These are phyloP conservation scores for Ganoderma lucidum DNA, from an alignment of 1,284 basidiomycete genomes.

Conservation along the genomic window DNA sequence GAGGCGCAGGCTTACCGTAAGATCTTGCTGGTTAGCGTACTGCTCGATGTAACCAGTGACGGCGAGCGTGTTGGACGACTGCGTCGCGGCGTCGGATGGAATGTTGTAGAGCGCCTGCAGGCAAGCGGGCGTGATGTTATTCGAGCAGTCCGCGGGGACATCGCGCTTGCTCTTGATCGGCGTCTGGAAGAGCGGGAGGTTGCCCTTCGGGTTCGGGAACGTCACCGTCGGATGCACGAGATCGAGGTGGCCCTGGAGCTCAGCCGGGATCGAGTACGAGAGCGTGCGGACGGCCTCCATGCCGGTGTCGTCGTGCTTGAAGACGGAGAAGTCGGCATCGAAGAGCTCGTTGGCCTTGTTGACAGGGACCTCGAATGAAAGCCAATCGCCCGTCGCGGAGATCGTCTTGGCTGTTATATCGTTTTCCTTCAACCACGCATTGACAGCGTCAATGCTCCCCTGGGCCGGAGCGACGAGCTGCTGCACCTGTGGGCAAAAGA, in stretches of 20 bases:
- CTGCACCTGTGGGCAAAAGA: constrained; percentile 42
- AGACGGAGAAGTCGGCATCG: constrained; percentile 49
- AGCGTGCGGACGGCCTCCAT: constrained; percentile 46
- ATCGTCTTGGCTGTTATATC: constrained; percentile 42
- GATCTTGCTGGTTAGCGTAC: constrained; percentile 58
- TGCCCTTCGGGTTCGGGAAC: constrained; percentile 35
- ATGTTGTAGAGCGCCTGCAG: constrained; percentile 60
- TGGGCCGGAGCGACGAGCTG: constrained; percentile 46
- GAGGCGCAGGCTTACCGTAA: constrained; percentile 42
- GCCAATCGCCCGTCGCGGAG: constrained; percentile 51
- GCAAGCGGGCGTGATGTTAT: constrained; percentile 60
- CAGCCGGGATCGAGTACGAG: constrained; percentile 50
- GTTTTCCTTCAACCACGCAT: constrained; percentile 47
- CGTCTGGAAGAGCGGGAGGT: constrained; percentile 29
- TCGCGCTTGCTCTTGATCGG: constrained; percentile 25
- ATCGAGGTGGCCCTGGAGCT: constrained; percentile 47
- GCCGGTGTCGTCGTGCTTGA: constrained; percentile 45
- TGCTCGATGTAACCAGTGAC: constrained; percentile 64
- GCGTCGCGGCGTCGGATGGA: constrained; percentile 51
- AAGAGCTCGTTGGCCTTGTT: constrained; percentile 49
- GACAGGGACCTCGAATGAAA: constrained; percentile 48
- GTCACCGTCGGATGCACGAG: constrained; percentile 51
- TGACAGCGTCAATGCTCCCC: constrained; percentile 47
- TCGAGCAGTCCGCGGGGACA: constrained; percentile 45
- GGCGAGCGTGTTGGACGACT: constrained; percentile 56